A percentile compares a stretch with the other conserved stretches of the same genome.
These are phyloP conservation scores for Curvularia spicifera DNA, from an alignment of 2,329 filamentous ascomycete genomes.

Conservation along the genomic window DNA sequence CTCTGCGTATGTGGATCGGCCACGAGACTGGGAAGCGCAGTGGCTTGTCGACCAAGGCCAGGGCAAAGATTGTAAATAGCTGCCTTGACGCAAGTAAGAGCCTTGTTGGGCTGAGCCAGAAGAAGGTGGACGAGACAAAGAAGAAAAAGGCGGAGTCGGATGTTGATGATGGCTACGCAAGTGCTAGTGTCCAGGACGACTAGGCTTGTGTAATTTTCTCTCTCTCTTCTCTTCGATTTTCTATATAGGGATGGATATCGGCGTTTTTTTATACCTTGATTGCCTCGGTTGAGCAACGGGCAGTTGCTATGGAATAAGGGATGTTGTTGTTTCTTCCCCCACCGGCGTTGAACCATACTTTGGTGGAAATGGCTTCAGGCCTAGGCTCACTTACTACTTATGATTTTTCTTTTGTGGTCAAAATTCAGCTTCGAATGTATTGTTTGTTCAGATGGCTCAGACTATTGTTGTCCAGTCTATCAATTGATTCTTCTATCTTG, in stretches of 20 bases:
- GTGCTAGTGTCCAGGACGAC: conserved; percentile 39
- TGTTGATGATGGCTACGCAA: conserved; percentile 41
- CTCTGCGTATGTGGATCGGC: conserved; percentile 56
- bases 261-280: not conserved
- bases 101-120: conserved; percentile 47
- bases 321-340: not conserved
- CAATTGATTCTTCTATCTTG: too few species aligned
- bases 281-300: not conserved
- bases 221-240: not conserved
- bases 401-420: not conserved
- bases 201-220: conserved; percentile 1
- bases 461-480: too few species aligned
- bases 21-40: conserved; percentile 51
- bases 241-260: not conserved
- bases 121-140: conserved; percentile 15
- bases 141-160: conserved; percentile 27
- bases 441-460: not conserved
- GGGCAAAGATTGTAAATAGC: conserved; percentile 49
- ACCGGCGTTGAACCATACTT: not conserved
- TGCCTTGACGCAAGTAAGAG: conserved; percentile 54
- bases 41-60: conserved; percentile 49
- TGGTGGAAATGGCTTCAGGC: not conserved
- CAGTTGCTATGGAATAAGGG: not conserved
- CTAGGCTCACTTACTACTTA: not conserved
- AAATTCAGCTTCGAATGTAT: not conserved